phyloP scores from a whole-genome alignment of 352 stramenopile species.

The Globisporangium cystogenes region DNA sequence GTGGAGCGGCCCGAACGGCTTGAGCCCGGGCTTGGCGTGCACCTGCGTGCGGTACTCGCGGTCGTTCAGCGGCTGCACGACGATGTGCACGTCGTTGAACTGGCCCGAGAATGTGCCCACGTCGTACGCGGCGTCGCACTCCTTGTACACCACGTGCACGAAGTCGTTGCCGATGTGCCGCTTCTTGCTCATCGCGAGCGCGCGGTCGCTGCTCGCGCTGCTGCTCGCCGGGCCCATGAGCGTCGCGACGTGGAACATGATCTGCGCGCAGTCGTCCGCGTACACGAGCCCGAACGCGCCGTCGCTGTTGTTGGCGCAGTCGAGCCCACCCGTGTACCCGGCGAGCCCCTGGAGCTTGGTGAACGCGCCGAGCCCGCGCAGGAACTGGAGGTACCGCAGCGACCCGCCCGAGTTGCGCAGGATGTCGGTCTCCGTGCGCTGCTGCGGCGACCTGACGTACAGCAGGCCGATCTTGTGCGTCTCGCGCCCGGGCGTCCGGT shows the following conservation, averaged over 20 bases:
- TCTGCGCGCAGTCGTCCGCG: slow-evolving; percentile 63
- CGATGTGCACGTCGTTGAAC: slow-evolving; percentile 86
- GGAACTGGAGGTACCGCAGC: slow-evolving; percentile 66
- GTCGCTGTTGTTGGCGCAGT: slow-evolving; percentile 60
- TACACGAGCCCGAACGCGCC: slow-evolving; percentile 74
- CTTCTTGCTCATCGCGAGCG: slow-evolving; percentile 69
- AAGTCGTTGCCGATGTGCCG: slow-evolving; percentile 88
- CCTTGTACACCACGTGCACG: slow-evolving; percentile 85
- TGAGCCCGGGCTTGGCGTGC: slow-evolving; percentile 60
- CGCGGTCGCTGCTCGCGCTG: slow-evolving; percentile 1
- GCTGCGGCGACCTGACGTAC: slow-evolving; percentile 57
- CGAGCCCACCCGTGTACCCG: slow-evolving; percentile 74
- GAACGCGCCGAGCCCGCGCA: slow-evolving; percentile 61
- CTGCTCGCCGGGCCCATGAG: slow-evolving; percentile 53
- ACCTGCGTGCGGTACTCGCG: slow-evolving; percentile 69
- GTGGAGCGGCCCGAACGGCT: slow-evolving; percentile 69
- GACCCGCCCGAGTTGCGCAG: slow-evolving; percentile 66
- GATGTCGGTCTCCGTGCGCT: slow-evolving; percentile 63
- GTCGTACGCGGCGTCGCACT: slow-evolving; percentile 77
- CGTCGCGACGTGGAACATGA: slow-evolving; percentile 84
- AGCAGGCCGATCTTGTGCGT: slow-evolving; percentile 86
- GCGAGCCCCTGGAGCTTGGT: slow-evolving; percentile 58
- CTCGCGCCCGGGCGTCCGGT: slow-evolving; percentile 76
- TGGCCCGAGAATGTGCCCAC: slow-evolving; percentile 71
- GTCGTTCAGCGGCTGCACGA: slow-evolving; percentile 80